Base-by-base conservation (phyloP, 2,329 filamentous ascomycete genomes). In the Blastomyces emzantsi region DNA sequence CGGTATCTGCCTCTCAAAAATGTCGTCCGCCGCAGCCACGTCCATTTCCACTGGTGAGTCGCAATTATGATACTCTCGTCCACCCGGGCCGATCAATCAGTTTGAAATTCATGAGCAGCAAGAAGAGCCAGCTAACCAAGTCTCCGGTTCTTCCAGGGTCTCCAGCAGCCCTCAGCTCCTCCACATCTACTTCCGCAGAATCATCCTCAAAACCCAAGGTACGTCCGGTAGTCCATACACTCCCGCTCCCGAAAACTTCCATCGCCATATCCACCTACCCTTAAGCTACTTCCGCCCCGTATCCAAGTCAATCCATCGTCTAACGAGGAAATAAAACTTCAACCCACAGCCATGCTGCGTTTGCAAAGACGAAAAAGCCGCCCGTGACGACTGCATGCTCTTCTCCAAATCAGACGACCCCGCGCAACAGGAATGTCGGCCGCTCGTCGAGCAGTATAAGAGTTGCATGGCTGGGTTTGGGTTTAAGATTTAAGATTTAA, bases 371-470 rank as follows among this genome's bases (percentile, higher is more conserved):
- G 92, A 99, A 77, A 99, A 99, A 78, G 83, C 90, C 49, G 84
- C 84, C 70, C 90, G 94, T 67, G 94, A 99, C 80, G 92, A 99
- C 79, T 99, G 94, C 82, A 97, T 99, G 93, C 89, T 99, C 63
- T 97, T 97, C 81, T 96, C 91, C 63, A 92, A 85, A 67, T 83
- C 90, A 66, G 83, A 87, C 72, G 89, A 97, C 73, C 90, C 94
- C 49, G 68, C 72, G 13, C 85, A 90, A 71, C 83, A 85, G 72
- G 92, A 95, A 72, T 99, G 94, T 83, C 84, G 87, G 76, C 84
- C 87, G 60, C 83, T 90, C 66, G 89, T 99, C 67, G 85, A 90
- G 36, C 87, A 90, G 74, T 99, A 99, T 81, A 88, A 87, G 79
- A 86, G 79, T 69, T 99, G 94, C 77, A 97, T 99, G 94, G 86